Percentiles rank a stretch among this genome's conserved stretches.
These are phyloP conservation scores for Trifolium pratense DNA, from an alignment of 306 rosid genomes.

Conservation along the genomic window DNA sequence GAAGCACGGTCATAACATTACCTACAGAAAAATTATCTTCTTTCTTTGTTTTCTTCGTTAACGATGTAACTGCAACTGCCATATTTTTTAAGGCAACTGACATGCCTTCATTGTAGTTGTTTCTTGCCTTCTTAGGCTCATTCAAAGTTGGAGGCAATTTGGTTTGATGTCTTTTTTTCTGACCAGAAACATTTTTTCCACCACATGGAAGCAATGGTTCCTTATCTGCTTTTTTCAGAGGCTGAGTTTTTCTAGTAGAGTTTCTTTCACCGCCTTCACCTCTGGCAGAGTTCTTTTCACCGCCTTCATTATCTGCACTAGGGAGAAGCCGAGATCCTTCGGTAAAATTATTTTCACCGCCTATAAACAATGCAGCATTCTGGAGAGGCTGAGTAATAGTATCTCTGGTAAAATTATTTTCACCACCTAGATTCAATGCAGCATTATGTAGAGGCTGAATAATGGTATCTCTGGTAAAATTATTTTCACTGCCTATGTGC, in stretches of 20 bases:
- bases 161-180: constrained; percentile 41
- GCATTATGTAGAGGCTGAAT: constrained; percentile 4
- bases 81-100: constrained; percentile 42
- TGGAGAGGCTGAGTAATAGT: not conserved
- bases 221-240: constrained; percentile 14
- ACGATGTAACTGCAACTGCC: constrained; percentile 51
- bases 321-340: constrained; percentile 16
- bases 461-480: constrained; percentile 22
- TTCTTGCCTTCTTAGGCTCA: constrained; percentile 45
- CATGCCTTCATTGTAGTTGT: constrained; percentile 32
- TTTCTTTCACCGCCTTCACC: constrained; percentile 34
- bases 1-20: constrained; percentile 47
- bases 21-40: constrained; percentile 51
- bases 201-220: constrained; percentile 13
- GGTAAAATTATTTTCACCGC: constrained; percentile 29
- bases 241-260: constrained; percentile 18
- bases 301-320: constrained; percentile 9
- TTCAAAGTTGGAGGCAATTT: constrained; percentile 34
- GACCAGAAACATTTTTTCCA: constrained; percentile 38
- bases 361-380: not conserved
- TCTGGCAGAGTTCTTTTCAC: constrained; percentile 4
- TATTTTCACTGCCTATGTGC: constrained; percentile 29
- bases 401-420: constrained; percentile 18
- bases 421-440: constrained; percentile 25
- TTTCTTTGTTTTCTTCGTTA: constrained; percentile 52